Evolutionary conservation across 2,329 filamentous ascomycete genomes (phyloP), one percentile per base, ranked within the genome.

Genomic region (Trichoderma atroviride): DNA sequence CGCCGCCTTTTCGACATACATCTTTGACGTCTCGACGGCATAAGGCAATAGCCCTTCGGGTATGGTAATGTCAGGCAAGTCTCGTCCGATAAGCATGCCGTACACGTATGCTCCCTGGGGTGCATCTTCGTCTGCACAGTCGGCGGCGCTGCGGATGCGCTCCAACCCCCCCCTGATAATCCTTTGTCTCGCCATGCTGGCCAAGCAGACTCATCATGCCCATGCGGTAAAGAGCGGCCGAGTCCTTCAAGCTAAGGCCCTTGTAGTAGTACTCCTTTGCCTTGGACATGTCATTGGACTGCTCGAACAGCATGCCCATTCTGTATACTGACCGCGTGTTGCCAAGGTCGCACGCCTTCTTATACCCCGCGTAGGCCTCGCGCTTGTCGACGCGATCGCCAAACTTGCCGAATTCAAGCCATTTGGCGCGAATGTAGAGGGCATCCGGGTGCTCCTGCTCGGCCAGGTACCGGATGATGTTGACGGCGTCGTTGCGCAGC

Each of bases 181-280:
- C 93, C 78, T 96, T 94, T 52, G 84, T 87, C 80, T 97, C 93
- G 60, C 93, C 93, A 79, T 97, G 94, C 81, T 99, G 96, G 33
- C 96, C 96, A 67, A 98, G 87, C 63, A 99, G 84, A 70, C 92
- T 94, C 92, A 99, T 97, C 96, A 99, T 99, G 69, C 96, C 96
- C 74, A 99, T 84, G 70, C 96, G 90, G 82, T 94, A 88, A 70
- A 84, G 91, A 5, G 94, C 94, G 4, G 96, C 96, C 19, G 96
- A 97, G 81, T 99, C 96, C 29, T 90, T 89, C 74, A 90, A 83
- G 61, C 89, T 87, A 61, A 96, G 89, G 61, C 96, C 96, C 59
- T 88, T 87, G 73, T 93, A 89, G 80, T 98, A 99, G 79, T 98
- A 94, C 76, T 91, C 90, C 76, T 97, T 89, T 6, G 96, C 96